These are phyloP conservation scores for Kodamaea plutei DNA, from an alignment of 1,139 yeast genomes.

Conservation along the genomic window DNA sequence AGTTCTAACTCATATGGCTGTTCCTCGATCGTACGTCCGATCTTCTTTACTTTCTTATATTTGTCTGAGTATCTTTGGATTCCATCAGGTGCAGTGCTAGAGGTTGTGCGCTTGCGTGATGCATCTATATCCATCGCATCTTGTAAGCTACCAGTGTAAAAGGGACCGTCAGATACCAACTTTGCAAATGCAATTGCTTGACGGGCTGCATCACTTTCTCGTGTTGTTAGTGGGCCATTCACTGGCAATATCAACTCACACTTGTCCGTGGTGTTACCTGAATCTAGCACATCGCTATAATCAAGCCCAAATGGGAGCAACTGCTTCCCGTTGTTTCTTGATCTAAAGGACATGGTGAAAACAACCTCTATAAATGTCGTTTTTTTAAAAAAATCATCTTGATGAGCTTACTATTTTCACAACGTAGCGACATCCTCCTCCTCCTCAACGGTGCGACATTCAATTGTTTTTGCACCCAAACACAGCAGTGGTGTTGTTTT, in stretches of 20 bases:
- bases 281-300: slow-evolving; percentile 50
- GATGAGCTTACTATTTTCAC: too few relatives aligned
- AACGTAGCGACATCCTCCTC: too few relatives aligned
- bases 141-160: slow-evolving; percentile 58
- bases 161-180: slow-evolving; percentile 68
- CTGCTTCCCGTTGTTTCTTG: slow-evolving; percentile 21
- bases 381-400: too few relatives aligned
- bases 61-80: slow-evolving; percentile 71
- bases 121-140: slow-evolving; percentile 16
- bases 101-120: slow-evolving; percentile 9
- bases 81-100: slow-evolving; percentile 40
- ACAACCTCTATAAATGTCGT: too few relatives aligned
- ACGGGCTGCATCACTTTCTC: slow-evolving; percentile 59
- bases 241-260: slow-evolving; percentile 57
- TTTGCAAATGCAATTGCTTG: slow-evolving; percentile 59
- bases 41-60: slow-evolving; percentile 65
- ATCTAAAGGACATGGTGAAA: slow-evolving; percentile 18
- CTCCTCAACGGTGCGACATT: too few relatives aligned
- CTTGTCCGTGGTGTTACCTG: slow-evolving; percentile 29
- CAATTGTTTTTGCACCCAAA: too few relatives aligned
- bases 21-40: slow-evolving; percentile 76
- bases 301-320: slow-evolving; percentile 67
- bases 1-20: slow-evolving; percentile 72
- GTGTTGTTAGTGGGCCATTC: slow-evolving; percentile 53
- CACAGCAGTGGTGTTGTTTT: too few relatives aligned